Percentiles rank a stretch among this genome's conserved stretches.
Evolutionary conservation across 495 filamentous ascomycete genomes (phyloP).

Genomic region (Neurospora intermedia): DNA sequence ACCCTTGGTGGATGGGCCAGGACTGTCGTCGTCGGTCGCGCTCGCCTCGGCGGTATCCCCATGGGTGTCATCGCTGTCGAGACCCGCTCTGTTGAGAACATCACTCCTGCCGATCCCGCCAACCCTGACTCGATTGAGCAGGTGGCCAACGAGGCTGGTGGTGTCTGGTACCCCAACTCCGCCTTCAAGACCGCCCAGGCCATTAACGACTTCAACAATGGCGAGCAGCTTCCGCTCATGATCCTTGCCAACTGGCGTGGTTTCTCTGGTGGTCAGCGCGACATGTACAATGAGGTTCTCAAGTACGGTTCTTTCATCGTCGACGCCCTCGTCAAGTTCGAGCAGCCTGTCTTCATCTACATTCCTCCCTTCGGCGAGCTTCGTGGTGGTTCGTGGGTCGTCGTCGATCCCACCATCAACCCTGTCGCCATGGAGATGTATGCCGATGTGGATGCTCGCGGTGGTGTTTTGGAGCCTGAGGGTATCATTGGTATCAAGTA

Average conservation of each 20-base stretch:
- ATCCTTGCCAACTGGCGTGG: slow-evolving; percentile 99
- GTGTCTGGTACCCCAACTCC: slow-evolving; percentile 99
- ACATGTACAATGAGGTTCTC: slow-evolving; percentile 99
- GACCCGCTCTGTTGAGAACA: slow-evolving; percentile 89
- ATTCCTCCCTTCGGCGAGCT: slow-evolving; percentile 95
- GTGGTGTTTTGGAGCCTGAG: slow-evolving; percentile 95
- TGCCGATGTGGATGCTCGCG: slow-evolving; percentile 88
- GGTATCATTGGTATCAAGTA: slow-evolving; percentile 98
- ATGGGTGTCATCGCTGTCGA: slow-evolving; percentile 98
- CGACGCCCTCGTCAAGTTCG: slow-evolving; percentile 93
- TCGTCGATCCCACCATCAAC: slow-evolving; percentile 97
- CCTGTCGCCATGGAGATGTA: slow-evolving; percentile 98
- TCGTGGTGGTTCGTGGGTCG: slow-evolving; percentile 98
- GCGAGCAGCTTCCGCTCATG: slow-evolving; percentile 96
- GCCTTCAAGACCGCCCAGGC: slow-evolving; percentile 99
- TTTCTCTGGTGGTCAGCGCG: slow-evolving; percentile 97
- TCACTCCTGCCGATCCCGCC: slow-evolving; percentile 94
- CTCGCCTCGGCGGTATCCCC: slow-evolving; percentile 92
- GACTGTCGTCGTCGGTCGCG: slow-evolving; percentile 93
- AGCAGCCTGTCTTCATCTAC: slow-evolving; percentile 97
- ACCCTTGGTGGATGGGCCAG: slow-evolving; percentile 92
- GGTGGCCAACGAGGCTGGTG: slow-evolving; percentile 85
- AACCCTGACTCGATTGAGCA: slow-evolving; percentile 98
- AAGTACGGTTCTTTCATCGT: slow-evolving; percentile 99
- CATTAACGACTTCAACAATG: slow-evolving; percentile 97